Conservation (phyloP, 139 green algal genomes). For the Tetratostichococcus sp. region DNA sequence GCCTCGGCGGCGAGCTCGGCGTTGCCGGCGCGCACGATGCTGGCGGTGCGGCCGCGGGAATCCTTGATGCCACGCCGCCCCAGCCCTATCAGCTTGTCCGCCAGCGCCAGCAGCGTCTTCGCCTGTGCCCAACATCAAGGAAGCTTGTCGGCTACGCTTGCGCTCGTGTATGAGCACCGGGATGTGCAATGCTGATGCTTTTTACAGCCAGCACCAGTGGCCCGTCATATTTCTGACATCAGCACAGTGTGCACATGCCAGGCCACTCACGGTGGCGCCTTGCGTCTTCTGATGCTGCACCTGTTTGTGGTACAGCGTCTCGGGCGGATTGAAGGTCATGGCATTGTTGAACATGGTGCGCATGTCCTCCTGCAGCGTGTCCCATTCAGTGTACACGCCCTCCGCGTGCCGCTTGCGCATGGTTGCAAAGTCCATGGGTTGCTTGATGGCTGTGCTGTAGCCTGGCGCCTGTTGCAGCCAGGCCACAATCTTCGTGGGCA, state of each 20-base stretch:
- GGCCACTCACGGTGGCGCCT: not conserved
- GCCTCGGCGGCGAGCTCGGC: conserved; percentile 8
- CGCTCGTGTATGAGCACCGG: no score
- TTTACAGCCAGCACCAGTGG: no score
- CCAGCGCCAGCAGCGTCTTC: conserved; percentile 30
- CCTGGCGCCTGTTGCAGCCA: conserved; percentile 37
- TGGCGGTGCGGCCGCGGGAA: not conserved
- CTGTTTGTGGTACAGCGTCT: conserved; percentile 32
- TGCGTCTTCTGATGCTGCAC: not conserved
- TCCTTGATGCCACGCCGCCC: conserved; percentile 32
- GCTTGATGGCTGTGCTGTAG: conserved; percentile 59
- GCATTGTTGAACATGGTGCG: conserved; percentile 63
- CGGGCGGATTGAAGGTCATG: conserved; percentile 49
- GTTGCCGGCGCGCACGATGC: not conserved
- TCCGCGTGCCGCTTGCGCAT: conserved; percentile 53
- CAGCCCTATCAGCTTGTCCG: conserved; percentile 27
- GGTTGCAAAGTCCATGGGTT: conserved; percentile 79
- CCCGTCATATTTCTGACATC: no score
- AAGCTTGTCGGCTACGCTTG: no score
- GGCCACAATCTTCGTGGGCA: no score
- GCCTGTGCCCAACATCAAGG: conserved; percentile 15
- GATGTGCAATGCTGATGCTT: no score
- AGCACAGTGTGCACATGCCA: no score
- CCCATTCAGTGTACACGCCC: conserved; percentile 45
- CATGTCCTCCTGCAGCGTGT: conserved; percentile 40